These are phyloP conservation scores for Apiospora saccharicola DNA, from an alignment of 2,329 filamentous ascomycete species.

Conservation along the genomic window DNA sequence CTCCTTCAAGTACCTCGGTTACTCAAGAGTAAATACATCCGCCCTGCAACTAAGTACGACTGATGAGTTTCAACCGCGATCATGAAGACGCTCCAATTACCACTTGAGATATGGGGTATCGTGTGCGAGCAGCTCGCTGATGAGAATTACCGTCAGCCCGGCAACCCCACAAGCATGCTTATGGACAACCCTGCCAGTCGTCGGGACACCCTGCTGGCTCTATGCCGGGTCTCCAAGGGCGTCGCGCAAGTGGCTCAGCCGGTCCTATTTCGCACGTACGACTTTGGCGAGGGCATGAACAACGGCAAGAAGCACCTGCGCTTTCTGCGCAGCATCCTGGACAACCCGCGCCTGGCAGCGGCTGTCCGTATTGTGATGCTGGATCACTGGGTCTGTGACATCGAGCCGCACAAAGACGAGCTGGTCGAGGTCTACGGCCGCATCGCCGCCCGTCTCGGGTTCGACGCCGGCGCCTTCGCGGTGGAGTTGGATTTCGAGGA, in stretches of 20 bases:
- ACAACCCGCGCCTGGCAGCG: neutral
- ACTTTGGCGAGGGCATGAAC: neutral
- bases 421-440: neutral
- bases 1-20: neutral
- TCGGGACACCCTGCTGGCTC: neutral
- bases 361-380: neutral
- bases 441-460: neutral
- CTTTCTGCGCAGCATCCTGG: neutral
- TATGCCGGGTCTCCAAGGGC: neutral
- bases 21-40: neutral
- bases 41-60: too few species aligned
- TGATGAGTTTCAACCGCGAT: neutral
- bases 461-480: neutral
- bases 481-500: neutral
- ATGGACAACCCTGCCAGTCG: neutral
- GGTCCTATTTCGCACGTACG: neutral
- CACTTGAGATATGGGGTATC: neutral
- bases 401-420: neutral
- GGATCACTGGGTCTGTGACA: neutral
- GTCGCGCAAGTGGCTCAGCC: neutral
- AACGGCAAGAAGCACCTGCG: neutral
- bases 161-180: neutral
- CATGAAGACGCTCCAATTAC: neutral
- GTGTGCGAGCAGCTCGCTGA: neutral
- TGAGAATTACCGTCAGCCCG: neutral